phyloP scores from a whole-genome alignment of 441 rosid genomes.

The Euphorbia corollata region DNA sequence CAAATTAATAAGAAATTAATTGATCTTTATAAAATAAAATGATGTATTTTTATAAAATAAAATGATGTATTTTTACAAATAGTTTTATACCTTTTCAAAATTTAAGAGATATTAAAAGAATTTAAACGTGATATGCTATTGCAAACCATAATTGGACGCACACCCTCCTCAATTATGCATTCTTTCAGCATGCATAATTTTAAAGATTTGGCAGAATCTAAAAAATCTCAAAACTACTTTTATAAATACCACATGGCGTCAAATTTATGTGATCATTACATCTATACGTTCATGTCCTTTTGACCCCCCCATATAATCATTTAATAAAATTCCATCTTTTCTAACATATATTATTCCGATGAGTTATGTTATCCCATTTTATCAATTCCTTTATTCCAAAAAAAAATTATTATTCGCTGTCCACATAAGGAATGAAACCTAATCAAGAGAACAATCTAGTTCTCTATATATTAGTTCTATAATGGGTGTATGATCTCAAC shows the following conservation, averaged over 20 bases:
- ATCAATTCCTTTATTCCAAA: conserved; percentile 16
- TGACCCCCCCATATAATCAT: conserved; percentile 25
- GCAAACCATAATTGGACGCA: conserved; percentile 5
- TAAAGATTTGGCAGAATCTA: too few species aligned
- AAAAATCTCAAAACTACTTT: not conserved
- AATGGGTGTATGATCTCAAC: not conserved
- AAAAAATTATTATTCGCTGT: conserved; percentile 30
- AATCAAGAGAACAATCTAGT: conserved; percentile 29
- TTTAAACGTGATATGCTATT: not conserved
- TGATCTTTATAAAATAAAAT: too few species aligned
- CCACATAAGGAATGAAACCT: conserved; percentile 20
- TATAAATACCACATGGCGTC: conserved; percentile 12
- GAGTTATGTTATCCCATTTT: not conserved
- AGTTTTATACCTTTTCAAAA: too few species aligned
- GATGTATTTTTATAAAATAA: too few species aligned
- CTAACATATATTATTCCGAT: not conserved
- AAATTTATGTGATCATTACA: not conserved
- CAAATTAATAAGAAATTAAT: too few species aligned
- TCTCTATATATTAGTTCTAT: conserved; percentile 4
- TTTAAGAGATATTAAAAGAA: too few species aligned
- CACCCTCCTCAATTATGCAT: not conserved
- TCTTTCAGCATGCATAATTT: too few species aligned
- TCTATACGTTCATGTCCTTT: conserved; percentile 31
- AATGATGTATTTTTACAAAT: too few species aligned
- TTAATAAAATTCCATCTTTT: not conserved